These are phyloP conservation scores for Chlorophyllum brunneum DNA, from an alignment of 768 basidiomycete species.

Conservation along the genomic window DNA sequence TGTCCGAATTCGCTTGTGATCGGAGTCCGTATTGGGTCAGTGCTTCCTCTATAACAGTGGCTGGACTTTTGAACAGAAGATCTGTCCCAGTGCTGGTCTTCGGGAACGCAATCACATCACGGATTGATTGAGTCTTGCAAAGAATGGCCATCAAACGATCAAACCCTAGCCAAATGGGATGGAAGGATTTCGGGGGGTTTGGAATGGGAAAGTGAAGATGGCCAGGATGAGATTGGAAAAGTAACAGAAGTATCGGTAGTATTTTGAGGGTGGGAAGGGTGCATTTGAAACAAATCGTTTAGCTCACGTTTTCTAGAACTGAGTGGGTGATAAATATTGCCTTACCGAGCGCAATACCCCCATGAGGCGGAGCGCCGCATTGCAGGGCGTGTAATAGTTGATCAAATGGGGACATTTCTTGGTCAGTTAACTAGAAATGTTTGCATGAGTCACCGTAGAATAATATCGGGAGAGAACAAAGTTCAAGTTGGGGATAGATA, in stretches of 20 bases:
- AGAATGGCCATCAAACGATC: conserved; percentile 92
- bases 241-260: background rate
- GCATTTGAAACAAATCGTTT: background rate
- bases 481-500: background rate
- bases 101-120: conserved; percentile 96
- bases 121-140: conserved; percentile 81
- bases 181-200: conserved; percentile 10
- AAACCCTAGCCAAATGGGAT: conserved; percentile 54
- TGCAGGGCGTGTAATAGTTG: conserved; percentile 84
- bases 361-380: conserved; percentile 94
- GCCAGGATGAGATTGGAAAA: background rate
- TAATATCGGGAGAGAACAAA: conserved; percentile 12
- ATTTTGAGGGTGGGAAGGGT: conserved; percentile 8
- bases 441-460: conserved; percentile 1
- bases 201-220: conserved; percentile 13
- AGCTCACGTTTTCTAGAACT: background rate
- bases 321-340: conserved; percentile 14
- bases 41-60: conserved; percentile 45
- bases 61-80: conserved; percentile 86
- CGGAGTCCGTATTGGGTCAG: conserved; percentile 65
- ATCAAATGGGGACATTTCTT: conserved; percentile 72
- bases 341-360: conserved; percentile 87
- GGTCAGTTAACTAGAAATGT: conserved; percentile 56
- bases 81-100: conserved; percentile 85
- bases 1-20: conserved; percentile 18